These are phyloP conservation scores for Lasiosphaeriaceae sp. DNA, from an alignment of 495 filamentous ascomycete genomes.

Conservation along the genomic window DNA sequence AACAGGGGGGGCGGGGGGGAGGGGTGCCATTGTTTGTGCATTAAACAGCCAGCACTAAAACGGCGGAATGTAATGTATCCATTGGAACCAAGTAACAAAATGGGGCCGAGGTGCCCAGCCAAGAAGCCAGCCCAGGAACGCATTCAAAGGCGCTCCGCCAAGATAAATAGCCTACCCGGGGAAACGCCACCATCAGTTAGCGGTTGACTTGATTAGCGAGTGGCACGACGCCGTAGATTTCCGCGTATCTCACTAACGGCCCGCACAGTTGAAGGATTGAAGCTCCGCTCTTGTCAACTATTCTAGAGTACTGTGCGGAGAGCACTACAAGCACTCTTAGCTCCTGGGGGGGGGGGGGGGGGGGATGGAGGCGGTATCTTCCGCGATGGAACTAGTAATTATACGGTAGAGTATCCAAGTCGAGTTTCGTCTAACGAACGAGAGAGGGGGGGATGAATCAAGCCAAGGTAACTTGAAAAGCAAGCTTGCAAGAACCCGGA, in stretches of 20 bases:
- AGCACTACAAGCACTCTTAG: not conserved
- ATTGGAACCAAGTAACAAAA: not conserved
- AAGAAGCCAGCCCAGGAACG: too few species aligned
- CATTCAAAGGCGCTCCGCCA: too few species aligned
- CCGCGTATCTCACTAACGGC: not conserved
- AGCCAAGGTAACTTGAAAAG: too few species aligned
- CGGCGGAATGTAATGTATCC: not conserved
- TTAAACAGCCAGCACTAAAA: not conserved
- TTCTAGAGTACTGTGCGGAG: not conserved
- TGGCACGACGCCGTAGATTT: not conserved
- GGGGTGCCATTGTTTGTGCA: not conserved
- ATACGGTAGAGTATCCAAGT: too few species aligned
- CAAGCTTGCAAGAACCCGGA: too few species aligned
- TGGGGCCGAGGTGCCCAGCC: too few species aligned
- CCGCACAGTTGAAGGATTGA: not conserved
- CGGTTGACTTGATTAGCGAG: not conserved
- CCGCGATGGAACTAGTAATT: too few species aligned
- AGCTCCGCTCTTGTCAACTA: not conserved
- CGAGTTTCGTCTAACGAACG: too few species aligned
- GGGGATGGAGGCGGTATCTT: too few species aligned
- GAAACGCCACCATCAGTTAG: not conserved
- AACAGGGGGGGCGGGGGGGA: not conserved
- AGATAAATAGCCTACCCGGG: not conserved
- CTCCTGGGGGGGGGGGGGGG: too few species aligned
- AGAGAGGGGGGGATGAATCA: too few species aligned